Evolutionary conservation across 495 filamentous ascomycete genomes (phyloP).

Genomic region (Lasiosphaeris hirsuta): DNA sequence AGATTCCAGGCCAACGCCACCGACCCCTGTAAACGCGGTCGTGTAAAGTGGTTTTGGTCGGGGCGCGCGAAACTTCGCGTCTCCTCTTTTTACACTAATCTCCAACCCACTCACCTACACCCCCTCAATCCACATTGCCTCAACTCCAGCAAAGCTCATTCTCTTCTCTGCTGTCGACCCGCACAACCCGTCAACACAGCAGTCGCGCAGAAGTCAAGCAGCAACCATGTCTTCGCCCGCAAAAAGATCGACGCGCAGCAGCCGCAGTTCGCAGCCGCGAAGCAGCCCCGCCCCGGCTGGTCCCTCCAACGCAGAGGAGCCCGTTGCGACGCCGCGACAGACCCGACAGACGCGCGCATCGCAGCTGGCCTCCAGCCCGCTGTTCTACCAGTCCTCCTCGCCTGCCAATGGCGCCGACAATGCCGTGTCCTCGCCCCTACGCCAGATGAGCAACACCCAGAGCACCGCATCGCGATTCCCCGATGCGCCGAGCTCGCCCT

Average conservation of each 20-base stretch:
- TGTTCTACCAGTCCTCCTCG: slow-evolving; percentile 81
- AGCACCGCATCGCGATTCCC: slow-evolving; percentile 51
- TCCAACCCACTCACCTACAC: slow-evolving; percentile 6
- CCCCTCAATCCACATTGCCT: slow-evolving; percentile 2
- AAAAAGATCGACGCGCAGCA: slow-evolving; percentile 48
- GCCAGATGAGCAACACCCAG: slow-evolving; percentile 53
- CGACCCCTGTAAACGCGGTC: slow-evolving; percentile 19
- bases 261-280: slow-evolving; percentile 49
- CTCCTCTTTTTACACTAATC: slow-evolving; percentile 24
- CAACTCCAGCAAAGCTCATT: background rate
- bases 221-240: slow-evolving; percentile 59
- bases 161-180: slow-evolving; percentile 2
- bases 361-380: slow-evolving; percentile 68
- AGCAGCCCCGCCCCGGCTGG: slow-evolving; percentile 49
- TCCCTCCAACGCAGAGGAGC: slow-evolving; percentile 41
- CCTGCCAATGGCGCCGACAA: slow-evolving; percentile 49
- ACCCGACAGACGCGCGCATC: slow-evolving; percentile 42
- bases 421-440: slow-evolving; percentile 45
- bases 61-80: slow-evolving; percentile 22
- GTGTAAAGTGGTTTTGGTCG: slow-evolving; percentile 25
- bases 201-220: slow-evolving; percentile 1
- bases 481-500: slow-evolving; percentile 64
- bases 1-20: slow-evolving; percentile 6
- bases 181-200: background rate
- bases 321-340: slow-evolving; percentile 45